Percentiles rank a stretch among this genome's conserved stretches.
These are phyloP conservation scores for Hyaloscypha finlandica DNA, from an alignment of 495 filamentous ascomycete genomes.

Conservation along the genomic window DNA sequence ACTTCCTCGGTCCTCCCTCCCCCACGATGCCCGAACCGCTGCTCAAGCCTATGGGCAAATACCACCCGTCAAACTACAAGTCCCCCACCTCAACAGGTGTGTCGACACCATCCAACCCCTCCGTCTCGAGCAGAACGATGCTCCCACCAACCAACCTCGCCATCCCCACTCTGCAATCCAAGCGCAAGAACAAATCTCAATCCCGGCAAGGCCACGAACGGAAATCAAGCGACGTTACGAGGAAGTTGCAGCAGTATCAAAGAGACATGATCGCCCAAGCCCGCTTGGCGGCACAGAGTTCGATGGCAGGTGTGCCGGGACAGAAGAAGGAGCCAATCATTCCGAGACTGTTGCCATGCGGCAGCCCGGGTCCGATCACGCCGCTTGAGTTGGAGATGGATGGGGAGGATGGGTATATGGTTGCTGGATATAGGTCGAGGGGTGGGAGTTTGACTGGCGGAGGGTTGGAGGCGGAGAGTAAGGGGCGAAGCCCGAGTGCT, in stretches of 20 bases:
- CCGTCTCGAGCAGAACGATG: not conserved
- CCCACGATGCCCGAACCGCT: constrained; percentile 20
- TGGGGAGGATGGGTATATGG: constrained; percentile 21
- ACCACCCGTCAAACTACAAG: constrained; percentile 56
- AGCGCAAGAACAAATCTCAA: constrained; percentile 18
- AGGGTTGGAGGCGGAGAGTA: not conserved
- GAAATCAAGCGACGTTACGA: constrained; percentile 44
- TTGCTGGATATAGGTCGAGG: constrained; percentile 16
- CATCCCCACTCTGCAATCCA: constrained; percentile 20
- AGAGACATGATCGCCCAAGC: constrained; percentile 61
- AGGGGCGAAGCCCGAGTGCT: not conserved
- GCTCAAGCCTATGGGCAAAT: constrained; percentile 51
- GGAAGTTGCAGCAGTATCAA: constrained; percentile 59
- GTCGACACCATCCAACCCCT: constrained; percentile 1
- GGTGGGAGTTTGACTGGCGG: not conserved
- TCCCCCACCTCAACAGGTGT: constrained; percentile 7
- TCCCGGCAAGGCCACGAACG: constrained; percentile 36
- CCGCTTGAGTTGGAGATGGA: constrained; percentile 67
- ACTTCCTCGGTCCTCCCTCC: not conserved
- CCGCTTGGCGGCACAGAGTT: constrained; percentile 36
- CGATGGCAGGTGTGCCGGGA: constrained; percentile 28
- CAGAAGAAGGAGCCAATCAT: constrained; percentile 47
- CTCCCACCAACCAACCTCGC: constrained; percentile 16
- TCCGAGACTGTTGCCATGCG: constrained; percentile 66
- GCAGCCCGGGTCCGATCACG: constrained; percentile 78